Base-by-base conservation (phyloP, 352 stramenopile species). In the Globisporangium radiosum region DNA sequence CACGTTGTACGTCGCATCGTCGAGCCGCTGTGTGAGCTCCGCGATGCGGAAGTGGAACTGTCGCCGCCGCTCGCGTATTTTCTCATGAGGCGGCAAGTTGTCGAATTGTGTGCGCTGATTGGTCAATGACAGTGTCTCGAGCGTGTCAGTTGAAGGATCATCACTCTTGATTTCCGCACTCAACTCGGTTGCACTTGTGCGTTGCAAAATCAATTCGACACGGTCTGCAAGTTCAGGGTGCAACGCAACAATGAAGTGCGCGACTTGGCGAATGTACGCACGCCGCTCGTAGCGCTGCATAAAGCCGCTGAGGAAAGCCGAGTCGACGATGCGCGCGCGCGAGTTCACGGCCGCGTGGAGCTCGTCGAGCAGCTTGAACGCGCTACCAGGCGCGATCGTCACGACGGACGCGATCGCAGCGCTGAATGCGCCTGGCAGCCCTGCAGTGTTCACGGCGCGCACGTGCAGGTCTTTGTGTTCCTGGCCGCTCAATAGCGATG, bases 31-130 rank as follows among this genome's bases (percentile, higher is more conserved):
- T 19, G 66, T 57, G 14, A 93, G 63, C 25, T 88, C 78, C 36
- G 77, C 72, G 48, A 91, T 81, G 4, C 83, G 79, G 53, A 87
- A 93, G 48, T 89, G 77, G 59, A 90, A 93, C 59, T 91, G 79
- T 0, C 79, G 73, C n/a, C 72, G 75, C 4, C 83, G 72, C 45
- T 87, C 79, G 10, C 44, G 43, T 9, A 84, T 60, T 48, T 82
- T 70, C 49, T 89, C 75, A 33, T 86, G 68, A 0, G 76, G 68
- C 0, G 56, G 73, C 4, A 91, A 57, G 8, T 87, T 64, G 9
- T 88, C 78, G 19, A 82, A 88, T 17, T 58, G 50, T 17, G 13
- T 54, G 47, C 8, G n/a, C 42, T 65, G 54, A 33, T 3, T 33
- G 25, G 25, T 33, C 2, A 33, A 33, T 33, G 25, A 3, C 25